Evolutionary conservation across 2,329 filamentous ascomycete species (phyloP).

Genomic region (Aspergillus sp.): DNA sequence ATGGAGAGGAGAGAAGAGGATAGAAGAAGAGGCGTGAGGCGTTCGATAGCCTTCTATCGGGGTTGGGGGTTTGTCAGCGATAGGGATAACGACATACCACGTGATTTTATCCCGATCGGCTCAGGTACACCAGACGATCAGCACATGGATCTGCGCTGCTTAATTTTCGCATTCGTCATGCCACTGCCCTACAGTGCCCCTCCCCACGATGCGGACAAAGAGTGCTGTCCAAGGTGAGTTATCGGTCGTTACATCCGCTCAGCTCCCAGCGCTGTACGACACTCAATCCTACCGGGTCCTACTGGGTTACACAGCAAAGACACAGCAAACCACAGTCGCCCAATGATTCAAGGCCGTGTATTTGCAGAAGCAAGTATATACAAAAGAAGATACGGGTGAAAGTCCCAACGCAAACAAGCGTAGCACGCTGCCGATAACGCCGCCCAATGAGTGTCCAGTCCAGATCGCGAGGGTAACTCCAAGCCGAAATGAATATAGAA

Average conservation of each 20-base stretch:
- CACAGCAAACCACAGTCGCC: too few relatives aligned
- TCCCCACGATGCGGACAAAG: too few relatives aligned
- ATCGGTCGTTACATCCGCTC: too few relatives aligned
- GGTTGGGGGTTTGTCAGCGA: conserved; percentile 31
- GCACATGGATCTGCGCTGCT: neutral
- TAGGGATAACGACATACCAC: conserved; percentile 11
- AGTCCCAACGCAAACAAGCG: neutral
- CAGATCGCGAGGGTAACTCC: conserved; percentile 2
- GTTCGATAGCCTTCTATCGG: conserved; percentile 11
- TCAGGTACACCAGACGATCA: neutral
- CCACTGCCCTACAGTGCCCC: too few relatives aligned
- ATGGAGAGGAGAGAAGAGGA: neutral
- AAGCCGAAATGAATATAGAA: conserved; percentile 1
- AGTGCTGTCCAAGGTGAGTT: too few relatives aligned
- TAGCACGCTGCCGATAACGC: neutral
- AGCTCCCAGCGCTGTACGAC: too few relatives aligned
- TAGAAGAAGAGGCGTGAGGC: neutral
- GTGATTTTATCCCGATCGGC: neutral
- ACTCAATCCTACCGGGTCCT: too few relatives aligned
- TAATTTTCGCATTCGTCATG: too few relatives aligned
- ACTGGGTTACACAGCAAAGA: too few relatives aligned
- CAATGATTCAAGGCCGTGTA: too few relatives aligned
- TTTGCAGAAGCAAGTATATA: neutral
- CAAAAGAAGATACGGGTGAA: neutral
- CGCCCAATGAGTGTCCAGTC: neutral